Base-by-base conservation (phyloP, 225 moss, liverwort and hornwort genomes). In the Pleurozium schreberi region DNA sequence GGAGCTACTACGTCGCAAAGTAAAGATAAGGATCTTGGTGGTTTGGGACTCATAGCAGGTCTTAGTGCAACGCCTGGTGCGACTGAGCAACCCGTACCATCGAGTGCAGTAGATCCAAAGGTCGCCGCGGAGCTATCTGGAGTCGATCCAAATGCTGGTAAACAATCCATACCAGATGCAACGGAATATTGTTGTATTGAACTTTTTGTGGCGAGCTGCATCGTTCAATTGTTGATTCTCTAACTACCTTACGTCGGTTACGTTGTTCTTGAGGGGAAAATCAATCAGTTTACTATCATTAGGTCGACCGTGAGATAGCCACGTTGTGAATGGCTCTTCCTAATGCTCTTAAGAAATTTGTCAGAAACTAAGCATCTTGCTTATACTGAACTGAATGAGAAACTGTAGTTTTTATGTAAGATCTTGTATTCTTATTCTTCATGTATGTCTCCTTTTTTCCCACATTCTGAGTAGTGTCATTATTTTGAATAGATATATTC, bases 41-140 rank as follows among this genome's bases (percentile, higher is more conserved):
- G 97, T 81, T 89, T 99, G 90, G 99, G 96, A 88, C 95, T 95
- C 83, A 87, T 99, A 84, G 96, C 97, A 92, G 96, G 97, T 77
- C 94, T 94, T 65, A 94, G 93, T 91, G 81, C 81, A 74, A 86
- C 87, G 61, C 80, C 81, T 75, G 91, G 89, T 80, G 92, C 89
- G 36, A 82, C 86, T 63, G 93, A 82, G 87, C 93, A 90, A 82
- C 58, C 83, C 49, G 59, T 34, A 64, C 68, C 80, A 81, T 60
- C 88, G 57, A 87, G 81, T 88, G 87, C 64, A 75, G 83, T 90
- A 84, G 93, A 91, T 82, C 83, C 92, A 36, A 91, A 91, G 91
- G 91, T 93, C n/a, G 90, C 93, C 47, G 90, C 93, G 84, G 90
- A 92, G 91, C 85, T 92, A 83, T 91, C 92, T 88, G 95, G 95